Conservation (phyloP, 2,329 filamentous ascomycete genomes). For the Alternaria triticimaculans region DNA sequence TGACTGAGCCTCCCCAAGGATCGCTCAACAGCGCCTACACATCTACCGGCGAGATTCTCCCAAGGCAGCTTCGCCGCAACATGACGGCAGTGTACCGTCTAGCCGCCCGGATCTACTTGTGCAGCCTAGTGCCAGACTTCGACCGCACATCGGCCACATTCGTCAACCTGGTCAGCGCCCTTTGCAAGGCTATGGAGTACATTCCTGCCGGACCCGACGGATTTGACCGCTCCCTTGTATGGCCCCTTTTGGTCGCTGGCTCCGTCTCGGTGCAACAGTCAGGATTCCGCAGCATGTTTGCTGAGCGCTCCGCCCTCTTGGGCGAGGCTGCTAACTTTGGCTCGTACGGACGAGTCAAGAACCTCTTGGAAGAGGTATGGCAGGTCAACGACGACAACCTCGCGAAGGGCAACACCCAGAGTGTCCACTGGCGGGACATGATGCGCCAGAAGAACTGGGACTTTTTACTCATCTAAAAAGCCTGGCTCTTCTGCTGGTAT, state of each 20-base stretch:
- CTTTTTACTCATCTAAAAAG: conserved; percentile 79
- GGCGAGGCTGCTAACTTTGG: conserved; percentile 81
- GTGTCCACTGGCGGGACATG: conserved; percentile 92
- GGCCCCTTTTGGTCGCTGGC: conserved; percentile 90
- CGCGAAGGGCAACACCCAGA: conserved; percentile 60
- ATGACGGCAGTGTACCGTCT: conserved; percentile 91
- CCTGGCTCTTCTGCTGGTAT: conserved; percentile 39
- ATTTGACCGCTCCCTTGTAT: conserved; percentile 88
- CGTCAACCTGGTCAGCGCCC: conserved; percentile 76
- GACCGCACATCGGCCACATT: conserved; percentile 76
- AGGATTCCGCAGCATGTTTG: conserved; percentile 77
- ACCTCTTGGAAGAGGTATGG: conserved; percentile 85
- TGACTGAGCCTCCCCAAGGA: conserved; percentile 69
- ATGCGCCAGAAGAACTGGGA: conserved; percentile 94
- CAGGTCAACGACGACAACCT: conserved; percentile 69
- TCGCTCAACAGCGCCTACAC: conserved; percentile 60
- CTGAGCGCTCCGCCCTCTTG: conserved; percentile 74
- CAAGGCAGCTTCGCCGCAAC: conserved; percentile 84
- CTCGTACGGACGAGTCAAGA: conserved; percentile 82
- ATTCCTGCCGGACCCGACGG: conserved; percentile 83
- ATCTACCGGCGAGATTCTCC: conserved; percentile 74
- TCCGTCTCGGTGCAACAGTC: conserved; percentile 76
- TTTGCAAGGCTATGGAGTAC: conserved; percentile 76
- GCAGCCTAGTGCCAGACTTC: conserved; percentile 90
- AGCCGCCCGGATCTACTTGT: conserved; percentile 94